A percentile compares a stretch with the other conserved stretches of the same genome.
Conservation (phyloP, 192 early-diverging fungal species). For the Entomortierella chlamydospora region DNA sequence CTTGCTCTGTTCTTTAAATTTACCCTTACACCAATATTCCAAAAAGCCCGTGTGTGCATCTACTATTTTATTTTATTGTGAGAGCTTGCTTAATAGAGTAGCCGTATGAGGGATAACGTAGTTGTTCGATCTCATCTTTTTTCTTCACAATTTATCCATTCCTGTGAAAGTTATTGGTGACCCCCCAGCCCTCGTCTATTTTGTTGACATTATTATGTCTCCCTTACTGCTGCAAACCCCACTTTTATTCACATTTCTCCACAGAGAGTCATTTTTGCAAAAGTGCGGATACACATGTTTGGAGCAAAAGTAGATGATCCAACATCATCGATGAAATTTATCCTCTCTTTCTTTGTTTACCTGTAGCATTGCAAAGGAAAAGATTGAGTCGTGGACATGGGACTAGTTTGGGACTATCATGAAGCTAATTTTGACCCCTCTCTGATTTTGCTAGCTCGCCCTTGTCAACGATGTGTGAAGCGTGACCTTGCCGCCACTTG, state of each 20-base stretch:
- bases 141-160: background rate
- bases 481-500: slow-evolving; percentile 79
- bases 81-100: background rate
- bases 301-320: slow-evolving; percentile 9
- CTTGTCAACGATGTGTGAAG: slow-evolving; percentile 91
- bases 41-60: slow-evolving; percentile 17
- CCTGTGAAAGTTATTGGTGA: background rate
- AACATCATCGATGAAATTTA: no score
- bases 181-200: background rate
- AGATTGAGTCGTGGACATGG: background rate
- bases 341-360: background rate
- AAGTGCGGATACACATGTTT: slow-evolving; percentile 38
- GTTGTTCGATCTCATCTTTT: slow-evolving; percentile 24
- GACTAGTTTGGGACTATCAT: no score
- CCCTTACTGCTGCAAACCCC: no score
- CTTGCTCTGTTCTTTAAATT: background rate
- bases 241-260: slow-evolving; percentile 7
- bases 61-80: background rate
- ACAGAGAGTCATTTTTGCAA: background rate
- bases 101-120: background rate
- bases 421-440: slow-evolving; percentile 4
- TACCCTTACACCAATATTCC: slow-evolving; percentile 18
- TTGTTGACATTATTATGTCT: background rate
- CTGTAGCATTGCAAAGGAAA: background rate
- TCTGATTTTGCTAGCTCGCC: slow-evolving; percentile 67